phyloP scores from a whole-genome alignment of 495 filamentous ascomycete genomes.

The Penicillium ucsense region DNA sequence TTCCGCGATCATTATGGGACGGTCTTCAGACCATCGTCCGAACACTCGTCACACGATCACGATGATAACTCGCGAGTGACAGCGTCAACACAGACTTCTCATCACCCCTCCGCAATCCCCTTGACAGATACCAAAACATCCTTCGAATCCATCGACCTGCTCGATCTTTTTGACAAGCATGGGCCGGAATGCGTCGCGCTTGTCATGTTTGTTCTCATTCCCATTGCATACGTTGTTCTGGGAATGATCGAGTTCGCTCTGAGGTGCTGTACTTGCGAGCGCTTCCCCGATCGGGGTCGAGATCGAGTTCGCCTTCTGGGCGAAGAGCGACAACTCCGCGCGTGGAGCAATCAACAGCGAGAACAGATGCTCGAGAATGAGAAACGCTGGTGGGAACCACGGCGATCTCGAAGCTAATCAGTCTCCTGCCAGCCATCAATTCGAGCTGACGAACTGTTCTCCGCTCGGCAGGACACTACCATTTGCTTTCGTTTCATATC shows the following conservation, averaged over 20 bases:
- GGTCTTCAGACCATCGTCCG: neutral
- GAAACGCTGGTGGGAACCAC: conserved; percentile 7
- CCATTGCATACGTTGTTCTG: conserved; percentile 14
- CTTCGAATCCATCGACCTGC: conserved; percentile 1
- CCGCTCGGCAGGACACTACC: too few relatives aligned
- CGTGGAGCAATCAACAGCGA: conserved; percentile 6
- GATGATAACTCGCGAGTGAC: neutral
- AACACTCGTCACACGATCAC: neutral
- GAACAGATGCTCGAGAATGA: conserved; percentile 6
- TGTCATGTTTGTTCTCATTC: conserved; percentile 14
- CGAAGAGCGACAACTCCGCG: conserved; percentile 11
- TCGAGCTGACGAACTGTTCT: too few relatives aligned
- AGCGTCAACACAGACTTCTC: neutral
- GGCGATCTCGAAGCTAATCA: neutral
- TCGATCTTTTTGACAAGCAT: conserved; percentile 10
- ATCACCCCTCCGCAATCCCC: neutral
- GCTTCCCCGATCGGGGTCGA: conserved; percentile 10
- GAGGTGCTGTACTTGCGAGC: conserved; percentile 5
- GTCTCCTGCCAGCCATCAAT: neutral
- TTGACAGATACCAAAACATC: neutral
- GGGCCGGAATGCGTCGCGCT: conserved; percentile 14
- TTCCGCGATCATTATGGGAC: conserved; percentile 1
- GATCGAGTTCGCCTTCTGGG: conserved; percentile 10
- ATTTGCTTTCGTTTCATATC: too few relatives aligned
- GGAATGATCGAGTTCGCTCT: conserved; percentile 10